Base-by-base conservation (phyloP, 1,284 basidiomycete genomes). In the Bjerkandera adusta region DNA sequence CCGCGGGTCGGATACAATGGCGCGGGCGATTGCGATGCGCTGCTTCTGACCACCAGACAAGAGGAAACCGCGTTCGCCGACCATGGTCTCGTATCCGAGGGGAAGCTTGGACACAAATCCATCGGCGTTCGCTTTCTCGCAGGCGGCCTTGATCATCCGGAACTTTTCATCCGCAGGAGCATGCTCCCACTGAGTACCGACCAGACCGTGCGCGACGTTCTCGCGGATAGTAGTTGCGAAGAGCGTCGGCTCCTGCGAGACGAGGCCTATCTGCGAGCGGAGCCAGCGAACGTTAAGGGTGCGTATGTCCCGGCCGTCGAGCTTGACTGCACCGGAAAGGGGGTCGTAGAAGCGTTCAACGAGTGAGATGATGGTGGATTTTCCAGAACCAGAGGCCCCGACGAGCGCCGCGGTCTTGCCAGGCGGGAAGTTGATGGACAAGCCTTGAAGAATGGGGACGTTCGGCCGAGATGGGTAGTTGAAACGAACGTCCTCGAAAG, bases 11-110 rank as follows among this genome's bases (percentile, higher is more conserved):
- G 90, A 93, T 21, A 96, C 90, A 58, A 96, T 94, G 8, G 93
- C 93, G 42, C 94, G 85, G n/a, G 92, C 92, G 56, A 94, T 94
- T 8, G 92, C 92, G 37, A 94, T 76, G 58, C 92, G 88, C 63
- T 95, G 84, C 75, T 95, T 87, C 76, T 97, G 93, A 16, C 94
- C 94, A 50, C 93, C 93, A n/a, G 85, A 89, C 0, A 97, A 71
- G 34, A 95, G 71, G 76, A 94, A 92, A 2, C 93, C 94, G 45
- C 92, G 84, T 65, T 97, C 94, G 35, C 94, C 94, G 45, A 97
- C 92, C 68, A 90, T 72, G 3, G 94, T 97, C 44, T 94, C 85
- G 63, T 96, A 97, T 1, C 89, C 89, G 2, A 85, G 66, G 1
- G 93, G 92, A 4, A 95, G 72, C 59, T 89, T 89, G 48, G 72